phyloP scores from a whole-genome alignment of 176 grass and related monocot genomes.

The Lolium perenne region DNA sequence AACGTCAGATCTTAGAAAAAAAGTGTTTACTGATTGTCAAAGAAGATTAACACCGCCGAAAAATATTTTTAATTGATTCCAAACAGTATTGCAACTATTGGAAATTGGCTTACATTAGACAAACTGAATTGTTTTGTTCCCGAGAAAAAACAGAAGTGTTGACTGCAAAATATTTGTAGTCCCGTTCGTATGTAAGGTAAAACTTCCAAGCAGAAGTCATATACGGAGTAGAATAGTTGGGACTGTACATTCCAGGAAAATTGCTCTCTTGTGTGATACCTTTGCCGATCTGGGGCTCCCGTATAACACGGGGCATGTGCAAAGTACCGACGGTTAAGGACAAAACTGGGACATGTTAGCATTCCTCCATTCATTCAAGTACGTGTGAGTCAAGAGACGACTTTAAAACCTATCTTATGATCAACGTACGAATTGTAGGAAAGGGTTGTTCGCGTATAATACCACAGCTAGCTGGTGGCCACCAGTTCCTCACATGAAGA shows the following conservation, averaged over 20 bases:
- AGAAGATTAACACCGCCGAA: neutral
- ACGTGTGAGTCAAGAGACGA: neutral
- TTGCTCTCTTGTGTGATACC: neutral
- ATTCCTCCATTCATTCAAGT: neutral
- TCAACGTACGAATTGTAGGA: neutral
- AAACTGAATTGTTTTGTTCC: neutral
- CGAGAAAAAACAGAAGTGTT: neutral
- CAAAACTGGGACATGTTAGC: neutral
- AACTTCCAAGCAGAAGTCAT: neutral
- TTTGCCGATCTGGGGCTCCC: neutral
- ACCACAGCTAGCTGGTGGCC: neutral
- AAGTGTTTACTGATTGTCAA: neutral
- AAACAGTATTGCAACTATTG: neutral
- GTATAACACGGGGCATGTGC: constrained; percentile 7
- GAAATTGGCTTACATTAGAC: neutral
- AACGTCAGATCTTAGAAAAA: neutral
- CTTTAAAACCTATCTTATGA: neutral
- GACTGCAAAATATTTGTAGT: neutral
- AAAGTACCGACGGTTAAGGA: constrained; percentile 4
- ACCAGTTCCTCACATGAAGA: neutral
- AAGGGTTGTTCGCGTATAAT: neutral
- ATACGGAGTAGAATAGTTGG: neutral
- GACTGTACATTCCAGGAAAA: neutral
- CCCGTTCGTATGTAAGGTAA: neutral
- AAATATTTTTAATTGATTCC: neutral